phyloP scores from a whole-genome alignment of 768 basidiomycete species.

The Naganishia vaughanmartiniae region DNA sequence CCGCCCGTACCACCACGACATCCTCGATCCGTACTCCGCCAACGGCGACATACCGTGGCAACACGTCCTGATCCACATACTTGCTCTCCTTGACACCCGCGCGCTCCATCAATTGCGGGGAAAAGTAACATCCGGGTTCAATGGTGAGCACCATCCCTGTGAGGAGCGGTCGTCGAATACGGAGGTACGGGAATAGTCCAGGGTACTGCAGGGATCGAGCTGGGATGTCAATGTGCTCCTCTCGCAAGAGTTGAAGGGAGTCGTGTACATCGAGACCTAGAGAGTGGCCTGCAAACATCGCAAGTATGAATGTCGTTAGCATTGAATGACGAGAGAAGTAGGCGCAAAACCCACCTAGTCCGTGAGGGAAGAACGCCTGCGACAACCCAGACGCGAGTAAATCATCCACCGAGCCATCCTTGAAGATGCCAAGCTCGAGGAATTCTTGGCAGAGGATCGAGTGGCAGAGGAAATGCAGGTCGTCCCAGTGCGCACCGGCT shows the following conservation, averaged over 20 bases:
- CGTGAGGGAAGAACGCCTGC: slow-evolving; percentile 91
- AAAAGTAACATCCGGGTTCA: slow-evolving; percentile 83
- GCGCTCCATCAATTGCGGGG: slow-evolving; percentile 61
- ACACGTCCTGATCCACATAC: slow-evolving; percentile 67
- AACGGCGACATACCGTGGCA: slow-evolving; percentile 71
- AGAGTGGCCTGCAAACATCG: slow-evolving; percentile 62
- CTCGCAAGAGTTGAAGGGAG: slow-evolving; percentile 69
- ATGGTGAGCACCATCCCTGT: slow-evolving; percentile 87
- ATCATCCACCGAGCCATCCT: slow-evolving; percentile 54
- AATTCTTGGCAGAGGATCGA: slow-evolving; percentile 76
- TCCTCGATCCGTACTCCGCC: slow-evolving; percentile 95
- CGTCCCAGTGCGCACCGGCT: slow-evolving; percentile 87
- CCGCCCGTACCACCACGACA: slow-evolving; percentile 71
- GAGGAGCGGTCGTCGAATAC: slow-evolving; percentile 71
- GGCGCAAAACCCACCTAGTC: slow-evolving; percentile 53
- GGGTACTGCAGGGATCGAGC: slow-evolving; percentile 55
- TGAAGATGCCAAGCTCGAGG: slow-evolving; percentile 80
- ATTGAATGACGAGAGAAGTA: neutral
- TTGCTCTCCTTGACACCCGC: slow-evolving; percentile 47
- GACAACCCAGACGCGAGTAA: slow-evolving; percentile 75
- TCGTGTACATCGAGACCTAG: slow-evolving; percentile 94
- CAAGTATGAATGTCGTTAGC: neutral
- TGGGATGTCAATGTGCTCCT: slow-evolving; percentile 55
- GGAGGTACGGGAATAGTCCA: slow-evolving; percentile 73
- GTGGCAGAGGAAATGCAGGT: slow-evolving; percentile 78